Base-by-base conservation (phyloP, 805 yeast genomes). In the Saccharomycopsis schoenii region DNA sequence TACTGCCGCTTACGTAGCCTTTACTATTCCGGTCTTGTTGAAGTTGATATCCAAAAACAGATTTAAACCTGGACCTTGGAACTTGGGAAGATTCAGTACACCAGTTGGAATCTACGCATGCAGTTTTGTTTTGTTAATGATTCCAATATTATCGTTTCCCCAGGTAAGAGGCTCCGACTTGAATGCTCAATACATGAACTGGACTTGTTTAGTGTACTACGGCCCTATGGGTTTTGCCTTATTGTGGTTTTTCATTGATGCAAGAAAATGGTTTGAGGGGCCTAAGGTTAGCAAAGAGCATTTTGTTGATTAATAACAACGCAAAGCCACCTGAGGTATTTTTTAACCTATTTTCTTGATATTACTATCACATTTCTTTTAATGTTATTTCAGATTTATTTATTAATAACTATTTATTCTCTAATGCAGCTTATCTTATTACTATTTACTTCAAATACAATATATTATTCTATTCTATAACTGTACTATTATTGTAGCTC, bases 51-150 rank as follows among this genome's bases (percentile, higher is more conserved):
- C 74, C 42, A 73, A 73, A 59, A 71, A 73, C 12, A 73, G 80
- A 55, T 84, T 84, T 66, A 74, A 68, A 14, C 89, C 89, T 1
- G 94, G 93, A 4, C 82, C 83, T 4, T 86, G 86, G 68, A 80
- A 82, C 68, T 69, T 85, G 52, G 93, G 93, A 39, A 72, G 74
- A 14, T 58, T 69, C 34, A 67, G 74, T 69, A 78, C 83, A 11
- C 77, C 79, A 4, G 76, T 76, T 11, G 57, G 72, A 5, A 87
- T 83, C 77, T 78, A 82, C 58, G 63, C 68, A 0, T 86, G 78
- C 66, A 78, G 80, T 61, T 81, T 85, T 40, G 72, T 83, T 24
- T 71, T 86, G 71, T 75, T 80, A 43, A 82, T 83, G 85, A 81
- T 86, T 74, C 93, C 94, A 37, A 41, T 56, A 24, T 52, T 58